These are phyloP conservation scores for Pachysolen tannophilus DNA, from an alignment of 805 yeast genomes.

Conservation along the genomic window DNA sequence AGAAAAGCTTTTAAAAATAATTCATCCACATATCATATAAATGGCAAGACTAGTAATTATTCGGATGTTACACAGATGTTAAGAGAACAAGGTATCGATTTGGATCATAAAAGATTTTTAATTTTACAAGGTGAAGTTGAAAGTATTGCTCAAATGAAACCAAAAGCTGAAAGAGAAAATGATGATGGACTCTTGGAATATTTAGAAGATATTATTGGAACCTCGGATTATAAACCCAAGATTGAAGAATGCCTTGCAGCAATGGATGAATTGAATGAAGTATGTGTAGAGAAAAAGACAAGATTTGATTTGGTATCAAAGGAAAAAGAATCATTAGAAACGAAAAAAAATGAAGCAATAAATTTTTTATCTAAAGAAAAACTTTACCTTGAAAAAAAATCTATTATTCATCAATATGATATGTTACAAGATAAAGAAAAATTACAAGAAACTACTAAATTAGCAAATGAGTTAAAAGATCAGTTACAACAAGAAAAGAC, in stretches of 20 bases:
- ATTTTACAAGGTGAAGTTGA: conserved; percentile 98
- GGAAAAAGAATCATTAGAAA: conserved; percentile 57
- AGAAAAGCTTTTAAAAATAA: conserved; percentile 76
- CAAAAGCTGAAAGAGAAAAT: conserved; percentile 86
- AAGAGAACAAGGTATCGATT: conserved; percentile 79
- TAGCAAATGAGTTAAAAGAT: conserved; percentile 30
- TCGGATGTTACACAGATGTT: conserved; percentile 71
- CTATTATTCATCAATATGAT: conserved; percentile 49
- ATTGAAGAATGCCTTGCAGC: conserved; percentile 58
- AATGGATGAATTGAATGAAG: conserved; percentile 71
- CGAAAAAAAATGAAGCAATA: conserved; percentile 61
- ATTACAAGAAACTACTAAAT: conserved; percentile 28
- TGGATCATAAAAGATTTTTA: conserved; percentile 89
- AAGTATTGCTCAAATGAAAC: conserved; percentile 96
- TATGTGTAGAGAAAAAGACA: conserved; percentile 72
- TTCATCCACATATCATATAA: conserved; percentile 69
- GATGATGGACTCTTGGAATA: conserved; percentile 95
- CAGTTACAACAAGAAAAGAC: conserved; percentile 35
- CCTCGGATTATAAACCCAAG: conserved; percentile 69
- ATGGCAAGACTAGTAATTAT: conserved; percentile 62
- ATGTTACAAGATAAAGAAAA: conserved; percentile 31
- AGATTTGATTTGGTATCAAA: conserved; percentile 73
- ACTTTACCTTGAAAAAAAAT: conserved; percentile 39
- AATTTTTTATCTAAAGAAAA: conserved; percentile 60
- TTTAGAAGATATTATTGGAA: conserved; percentile 94